Evolutionary conservation across 441 rosid species (phyloP).

Genomic region (Pelargonium cotyledonis): DNA sequence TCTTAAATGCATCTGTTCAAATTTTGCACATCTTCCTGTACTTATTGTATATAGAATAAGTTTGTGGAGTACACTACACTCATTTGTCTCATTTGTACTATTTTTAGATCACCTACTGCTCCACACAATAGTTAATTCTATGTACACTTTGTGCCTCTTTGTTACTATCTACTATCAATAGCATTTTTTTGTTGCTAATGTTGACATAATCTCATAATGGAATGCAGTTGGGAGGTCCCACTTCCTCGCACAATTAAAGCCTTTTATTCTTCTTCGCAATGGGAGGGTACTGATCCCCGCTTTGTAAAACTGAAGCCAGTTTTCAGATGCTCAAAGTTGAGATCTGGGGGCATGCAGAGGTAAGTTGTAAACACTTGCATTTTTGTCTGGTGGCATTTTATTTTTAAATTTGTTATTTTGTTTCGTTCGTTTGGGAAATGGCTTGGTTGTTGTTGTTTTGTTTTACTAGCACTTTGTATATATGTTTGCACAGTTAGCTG

Average conservation of each 20-base stretch:
- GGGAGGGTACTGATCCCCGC: slow-evolving; percentile 74
- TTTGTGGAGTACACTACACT: no score
- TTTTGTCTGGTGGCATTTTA: background rate
- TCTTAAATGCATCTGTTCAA: no score
- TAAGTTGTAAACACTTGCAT: slow-evolving; percentile 22
- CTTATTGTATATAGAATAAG: no score
- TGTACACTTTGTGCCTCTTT: slow-evolving; percentile 11
- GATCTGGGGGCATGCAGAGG: slow-evolving; percentile 63
- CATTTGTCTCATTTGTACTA: no score
- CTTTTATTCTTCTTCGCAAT: slow-evolving; percentile 47
- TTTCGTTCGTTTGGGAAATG: no score
- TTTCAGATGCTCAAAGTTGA: slow-evolving; percentile 66
- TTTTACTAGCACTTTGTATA: no score
- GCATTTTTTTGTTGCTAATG: slow-evolving; percentile 10
- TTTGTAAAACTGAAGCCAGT: slow-evolving; percentile 79
- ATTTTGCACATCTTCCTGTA: no score
- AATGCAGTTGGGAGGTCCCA: slow-evolving; percentile 96
- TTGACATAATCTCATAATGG: slow-evolving; percentile 23
- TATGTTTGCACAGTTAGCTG: no score
- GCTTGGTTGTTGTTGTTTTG: no score
- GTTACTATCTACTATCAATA: background rate
- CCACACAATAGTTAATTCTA: background rate
- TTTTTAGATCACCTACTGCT: no score
- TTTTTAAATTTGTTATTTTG: no score
- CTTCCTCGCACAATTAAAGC: slow-evolving; percentile 48